Conservation (phyloP, 441 rosid species). For the Gossypium davidsonii region DNA sequence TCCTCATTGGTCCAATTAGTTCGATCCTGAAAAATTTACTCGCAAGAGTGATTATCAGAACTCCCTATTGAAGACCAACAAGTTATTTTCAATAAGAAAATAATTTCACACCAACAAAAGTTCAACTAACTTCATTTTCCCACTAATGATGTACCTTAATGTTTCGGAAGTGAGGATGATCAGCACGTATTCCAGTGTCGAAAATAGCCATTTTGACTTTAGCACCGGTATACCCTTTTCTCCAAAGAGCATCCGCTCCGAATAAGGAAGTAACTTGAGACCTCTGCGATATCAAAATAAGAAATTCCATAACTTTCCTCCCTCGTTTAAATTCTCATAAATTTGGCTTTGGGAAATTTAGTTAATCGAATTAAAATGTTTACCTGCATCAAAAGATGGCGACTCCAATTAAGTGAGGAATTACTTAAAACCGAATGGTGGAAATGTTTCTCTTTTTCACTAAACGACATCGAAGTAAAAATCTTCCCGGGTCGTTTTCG, state of each 20-base stretch:
- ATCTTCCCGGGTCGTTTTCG: constrained; percentile 87
- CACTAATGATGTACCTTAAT: constrained; percentile 53
- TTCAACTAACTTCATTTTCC: background rate
- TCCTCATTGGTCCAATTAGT: constrained; percentile 98
- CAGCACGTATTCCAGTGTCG: constrained; percentile 92
- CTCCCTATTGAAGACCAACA: background rate
- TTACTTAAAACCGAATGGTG: constrained; percentile 38
- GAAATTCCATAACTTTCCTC: background rate
- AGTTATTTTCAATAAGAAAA: no score
- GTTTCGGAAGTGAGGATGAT: constrained; percentile 94
- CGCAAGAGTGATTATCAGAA: constrained; percentile 24
- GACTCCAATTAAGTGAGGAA: constrained; percentile 64
- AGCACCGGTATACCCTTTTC: constrained; percentile 78
- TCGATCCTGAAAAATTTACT: constrained; percentile 62
- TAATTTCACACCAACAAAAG: no score
- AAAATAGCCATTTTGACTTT: constrained; percentile 98
- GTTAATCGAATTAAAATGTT: no score
- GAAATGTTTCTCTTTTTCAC: constrained; percentile 30
- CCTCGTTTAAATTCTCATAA: background rate
- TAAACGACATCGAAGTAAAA: constrained; percentile 80
- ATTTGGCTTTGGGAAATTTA: background rate
- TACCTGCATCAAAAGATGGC: constrained; percentile 75
- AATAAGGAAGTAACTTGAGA: constrained; percentile 91
- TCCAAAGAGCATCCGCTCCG: constrained; percentile 92
- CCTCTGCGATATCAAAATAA: constrained; percentile 38